A percentile compares a stretch with the other conserved stretches of the same genome.
Evolutionary conservation across 1,284 basidiomycete genomes (phyloP).

Genomic region (Boletellus deceptivus): DNA sequence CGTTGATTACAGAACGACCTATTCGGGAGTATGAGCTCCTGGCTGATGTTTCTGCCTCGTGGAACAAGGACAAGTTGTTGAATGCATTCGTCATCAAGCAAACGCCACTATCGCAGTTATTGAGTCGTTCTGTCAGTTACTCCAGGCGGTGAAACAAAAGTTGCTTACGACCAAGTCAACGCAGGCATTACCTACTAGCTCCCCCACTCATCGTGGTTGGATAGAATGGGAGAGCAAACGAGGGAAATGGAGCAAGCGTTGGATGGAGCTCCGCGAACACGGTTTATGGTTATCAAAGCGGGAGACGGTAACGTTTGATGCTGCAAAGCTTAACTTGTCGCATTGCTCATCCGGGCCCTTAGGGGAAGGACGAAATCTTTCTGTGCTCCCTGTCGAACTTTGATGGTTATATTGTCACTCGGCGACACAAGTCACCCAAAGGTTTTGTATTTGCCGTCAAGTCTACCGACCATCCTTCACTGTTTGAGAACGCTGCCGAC

Average conservation of each 20-base stretch:
- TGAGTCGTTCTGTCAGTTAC: constrained; percentile 58
- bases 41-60: constrained; percentile 70
- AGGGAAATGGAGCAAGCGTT: constrained; percentile 91
- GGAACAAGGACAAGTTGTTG: constrained; percentile 76
- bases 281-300: constrained; percentile 83
- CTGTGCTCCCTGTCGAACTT: constrained; percentile 83
- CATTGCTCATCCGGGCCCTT: constrained; percentile 14
- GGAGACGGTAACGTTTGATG: constrained; percentile 59
- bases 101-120: constrained; percentile 56
- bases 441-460: constrained; percentile 82
- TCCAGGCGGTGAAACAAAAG: constrained; percentile 3
- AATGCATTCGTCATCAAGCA: constrained; percentile 78
- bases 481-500: constrained; percentile 83
- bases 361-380: constrained; percentile 82
- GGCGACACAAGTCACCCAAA: constrained; percentile 72
- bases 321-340: neutral
- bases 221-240: constrained; percentile 85
- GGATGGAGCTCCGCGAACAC: constrained; percentile 81
- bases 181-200: constrained; percentile 67
- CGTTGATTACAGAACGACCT: constrained; percentile 66
- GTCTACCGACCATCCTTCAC: constrained; percentile 78
- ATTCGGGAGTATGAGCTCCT: constrained; percentile 80
- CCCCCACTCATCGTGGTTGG: constrained; percentile 69
- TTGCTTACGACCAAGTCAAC: constrained; percentile 6
- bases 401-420: constrained; percentile 77